Evolutionary conservation across 1,139 yeast genomes (phyloP), one percentile per base, ranked within the genome.

Genomic region (Taphrina populina): DNA sequence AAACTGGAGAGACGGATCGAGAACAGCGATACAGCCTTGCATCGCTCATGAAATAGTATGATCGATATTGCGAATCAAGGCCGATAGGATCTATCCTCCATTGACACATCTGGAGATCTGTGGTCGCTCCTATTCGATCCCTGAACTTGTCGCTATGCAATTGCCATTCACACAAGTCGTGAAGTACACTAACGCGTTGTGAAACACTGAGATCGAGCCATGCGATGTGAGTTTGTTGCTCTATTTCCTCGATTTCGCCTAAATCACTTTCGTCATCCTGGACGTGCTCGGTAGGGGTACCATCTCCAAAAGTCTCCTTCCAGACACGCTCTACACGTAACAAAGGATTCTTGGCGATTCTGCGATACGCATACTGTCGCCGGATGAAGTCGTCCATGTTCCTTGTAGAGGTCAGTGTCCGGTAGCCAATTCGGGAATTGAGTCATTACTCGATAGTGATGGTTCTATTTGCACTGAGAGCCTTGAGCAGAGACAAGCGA

Each of bases 141-240:
- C 56, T 46, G 34, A 52, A 52, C 21, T 34, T 41, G 21, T 52
- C 56, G 35, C 51, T 43, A 21, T 23, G 41, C 17, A 52, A 11
- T 11, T 52, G 56, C 56, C 56, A 52, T 43, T 52, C 56, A 43
- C 56, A 52, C 17, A 52, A 51, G 15, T 43, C 37, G 19, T 52
- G 56, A n/a, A 52, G 21, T 17, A 52, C 34, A 11, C 32, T 19
- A 4, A 52, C n/a, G 11, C 32, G 21, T 10, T 49, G 32, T 15
- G 33, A 10, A 1, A 49, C 13, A 13, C 20, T 30, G 2, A 37
- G 21, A 4, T 37, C 39, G 15, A 34, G 21, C 46, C 46, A 49
- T 2, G 30, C 13, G 10, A 49, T 13, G 10, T 20, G 15, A 5
- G 32, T 37, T 33, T 37, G 30, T 21, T 49, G 35, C 23, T 39